A percentile compares a stretch with the other conserved stretches of the same genome.
These are phyloP conservation scores for Cyclotella choctawhatcheeana DNA, from an alignment of 108 stramenopile genomes.

Conservation along the genomic window DNA sequence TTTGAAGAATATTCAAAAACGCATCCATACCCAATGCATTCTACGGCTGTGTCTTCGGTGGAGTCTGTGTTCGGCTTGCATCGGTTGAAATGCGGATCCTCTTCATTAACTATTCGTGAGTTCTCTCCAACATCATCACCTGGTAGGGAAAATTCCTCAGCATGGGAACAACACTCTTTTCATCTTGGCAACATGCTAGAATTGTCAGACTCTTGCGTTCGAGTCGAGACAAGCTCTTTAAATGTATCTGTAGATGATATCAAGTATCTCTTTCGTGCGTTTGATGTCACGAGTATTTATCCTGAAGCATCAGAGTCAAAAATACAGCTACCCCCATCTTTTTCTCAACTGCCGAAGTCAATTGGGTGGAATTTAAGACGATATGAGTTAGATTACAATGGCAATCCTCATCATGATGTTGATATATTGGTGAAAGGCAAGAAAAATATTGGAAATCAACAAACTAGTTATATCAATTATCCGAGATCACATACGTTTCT, in stretches of 20 bases:
- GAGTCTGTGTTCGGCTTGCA: conserved; percentile 10
- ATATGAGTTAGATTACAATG: neutral
- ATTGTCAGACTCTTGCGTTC: conserved; percentile 48
- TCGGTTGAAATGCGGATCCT: conserved; percentile 27
- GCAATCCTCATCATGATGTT: neutral
- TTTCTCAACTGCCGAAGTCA: conserved; percentile 13
- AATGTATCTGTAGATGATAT: conserved; percentile 28
- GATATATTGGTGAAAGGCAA: conserved; percentile 22
- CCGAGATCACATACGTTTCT: conserved; percentile 30
- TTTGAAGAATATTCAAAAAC: conserved; percentile 20
- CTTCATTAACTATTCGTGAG: conserved; percentile 23
- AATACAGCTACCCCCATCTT: neutral
- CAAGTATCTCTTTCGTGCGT: conserved; percentile 44
- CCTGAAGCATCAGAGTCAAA: neutral
- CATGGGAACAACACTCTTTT: conserved; percentile 42
- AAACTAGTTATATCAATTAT: neutral
- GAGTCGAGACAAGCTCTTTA: conserved; percentile 39
- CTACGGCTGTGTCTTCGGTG: neutral
- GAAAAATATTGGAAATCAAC: neutral
- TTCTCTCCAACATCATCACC: conserved; percentile 15
- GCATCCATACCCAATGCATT: conserved; percentile 32
- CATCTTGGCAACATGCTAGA: conserved; percentile 37
- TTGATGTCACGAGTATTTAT: conserved; percentile 34
- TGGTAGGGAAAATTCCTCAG: neutral
- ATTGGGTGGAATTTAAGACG: conserved; percentile 39